Percentiles rank a stretch among this genome's conserved stretches.
Conservation (phyloP, 345 rosid species). For the Arabidopsis arenosa region DNA sequence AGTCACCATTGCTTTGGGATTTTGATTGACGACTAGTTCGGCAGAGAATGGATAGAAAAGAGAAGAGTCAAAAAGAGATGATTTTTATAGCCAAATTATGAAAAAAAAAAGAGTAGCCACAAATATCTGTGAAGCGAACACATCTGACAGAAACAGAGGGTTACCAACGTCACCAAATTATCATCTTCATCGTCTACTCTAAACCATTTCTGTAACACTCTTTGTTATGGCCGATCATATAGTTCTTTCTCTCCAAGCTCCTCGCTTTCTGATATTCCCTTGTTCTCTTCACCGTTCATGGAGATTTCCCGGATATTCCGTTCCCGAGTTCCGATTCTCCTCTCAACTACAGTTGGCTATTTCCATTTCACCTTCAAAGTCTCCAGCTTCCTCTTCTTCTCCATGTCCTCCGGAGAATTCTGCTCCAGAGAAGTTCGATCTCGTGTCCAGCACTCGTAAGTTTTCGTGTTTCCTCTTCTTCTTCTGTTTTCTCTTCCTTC, state of each 20-base stretch:
- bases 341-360: constrained; percentile 16
- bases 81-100: background rate
- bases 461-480: background rate
- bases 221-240: constrained; percentile 45
- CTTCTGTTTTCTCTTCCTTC: constrained; percentile 1
- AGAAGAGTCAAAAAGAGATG: background rate
- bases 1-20: constrained; percentile 45
- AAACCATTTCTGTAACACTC: constrained; percentile 12
- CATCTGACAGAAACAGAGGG: constrained; percentile 27
- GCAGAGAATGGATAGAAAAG: background rate
- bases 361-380: constrained; percentile 34
- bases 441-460: constrained; percentile 56
- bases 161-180: constrained; percentile 29
- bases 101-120: constrained; percentile 25
- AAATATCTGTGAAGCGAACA: background rate
- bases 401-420: background rate
- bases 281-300: constrained; percentile 33
- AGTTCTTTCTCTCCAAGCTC: constrained; percentile 39
- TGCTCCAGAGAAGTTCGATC: constrained; percentile 40
- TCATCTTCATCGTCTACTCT: constrained; percentile 22
- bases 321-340: constrained; percentile 24
- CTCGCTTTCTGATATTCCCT: constrained; percentile 26
- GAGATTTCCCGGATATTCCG: constrained; percentile 28
- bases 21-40: constrained; percentile 30
- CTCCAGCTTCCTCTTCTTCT: constrained; percentile 35